Evolutionary conservation across 176 grass and related monocot species (phyloP).

Genomic region (Musa schizocarpa): DNA sequence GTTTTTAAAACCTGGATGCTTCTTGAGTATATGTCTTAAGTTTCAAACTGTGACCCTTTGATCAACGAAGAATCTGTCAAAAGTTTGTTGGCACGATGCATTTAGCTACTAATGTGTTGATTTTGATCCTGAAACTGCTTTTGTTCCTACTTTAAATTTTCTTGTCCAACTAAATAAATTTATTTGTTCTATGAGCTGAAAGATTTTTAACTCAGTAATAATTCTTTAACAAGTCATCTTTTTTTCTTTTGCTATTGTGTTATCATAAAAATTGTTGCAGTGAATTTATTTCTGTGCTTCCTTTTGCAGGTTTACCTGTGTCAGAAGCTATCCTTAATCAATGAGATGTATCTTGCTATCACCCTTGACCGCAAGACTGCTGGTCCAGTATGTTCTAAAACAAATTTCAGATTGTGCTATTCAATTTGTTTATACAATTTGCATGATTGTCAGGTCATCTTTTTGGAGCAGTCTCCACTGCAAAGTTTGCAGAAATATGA

Average conservation of each 20-base stretch:
- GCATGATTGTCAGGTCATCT: too few species aligned
- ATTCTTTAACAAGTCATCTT: slow-evolving; percentile 21
- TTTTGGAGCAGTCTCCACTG: too few species aligned
- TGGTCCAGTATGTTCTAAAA: slow-evolving; percentile 60
- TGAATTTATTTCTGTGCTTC: slow-evolving; percentile 14
- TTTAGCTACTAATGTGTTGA: too few species aligned
- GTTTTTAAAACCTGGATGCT: too few species aligned
- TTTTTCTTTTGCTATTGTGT: slow-evolving; percentile 7
- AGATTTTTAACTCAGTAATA: slow-evolving; percentile 46
- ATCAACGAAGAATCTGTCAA: too few species aligned
- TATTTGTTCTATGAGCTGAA: slow-evolving; percentile 18
- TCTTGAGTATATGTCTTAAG: too few species aligned
- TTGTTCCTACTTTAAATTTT: background rate
- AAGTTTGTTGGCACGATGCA: too few species aligned
- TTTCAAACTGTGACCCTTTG: too few species aligned
- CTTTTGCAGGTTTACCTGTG: slow-evolving; percentile 83
- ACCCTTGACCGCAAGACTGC: slow-evolving; percentile 85
- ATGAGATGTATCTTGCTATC: slow-evolving; percentile 99
- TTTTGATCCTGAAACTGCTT: too few species aligned
- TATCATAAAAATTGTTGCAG: background rate
- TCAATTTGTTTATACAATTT: background rate
- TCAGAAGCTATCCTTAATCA: slow-evolving; percentile 87
- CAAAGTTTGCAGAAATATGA: too few species aligned
- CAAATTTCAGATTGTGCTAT: background rate
- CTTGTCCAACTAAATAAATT: background rate